Evolutionary conservation across 1,284 basidiomycete species (phyloP).

Genomic region (Apiotrichum gracile): DNA sequence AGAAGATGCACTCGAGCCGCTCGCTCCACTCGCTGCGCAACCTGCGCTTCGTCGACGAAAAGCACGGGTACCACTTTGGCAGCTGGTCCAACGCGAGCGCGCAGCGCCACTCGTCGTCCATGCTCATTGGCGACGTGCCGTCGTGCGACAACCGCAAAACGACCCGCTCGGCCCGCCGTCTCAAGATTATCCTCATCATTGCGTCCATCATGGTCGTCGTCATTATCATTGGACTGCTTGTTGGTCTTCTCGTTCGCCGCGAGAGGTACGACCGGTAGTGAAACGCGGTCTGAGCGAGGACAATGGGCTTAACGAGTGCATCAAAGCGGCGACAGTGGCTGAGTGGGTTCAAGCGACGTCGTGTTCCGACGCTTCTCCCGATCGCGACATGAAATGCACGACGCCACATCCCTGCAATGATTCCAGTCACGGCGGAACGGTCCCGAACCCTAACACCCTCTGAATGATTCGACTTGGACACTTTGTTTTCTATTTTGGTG

Average conservation of each 20-base stretch:
- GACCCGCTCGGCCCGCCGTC: neutral
- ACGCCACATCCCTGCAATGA: no score
- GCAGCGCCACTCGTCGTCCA: conserved; percentile 3
- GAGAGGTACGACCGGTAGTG: neutral
- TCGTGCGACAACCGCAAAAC: conserved; percentile 3
- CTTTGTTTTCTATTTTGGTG: no score
- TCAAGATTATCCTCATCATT: conserved; percentile 6
- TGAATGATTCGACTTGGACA: no score
- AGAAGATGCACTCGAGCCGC: neutral
- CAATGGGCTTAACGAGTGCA: no score
- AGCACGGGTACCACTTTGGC: conserved; percentile 2
- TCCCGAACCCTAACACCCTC: no score
- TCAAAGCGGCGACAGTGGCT: no score
- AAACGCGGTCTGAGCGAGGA: no score
- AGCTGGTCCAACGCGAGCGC: conserved; percentile 6
- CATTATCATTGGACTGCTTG: conserved; percentile 26
- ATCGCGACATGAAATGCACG: no score
- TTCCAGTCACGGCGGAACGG: no score
- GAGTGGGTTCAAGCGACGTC: no score
- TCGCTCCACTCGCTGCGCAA: conserved; percentile 5
- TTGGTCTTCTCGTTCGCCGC: conserved; percentile 19
- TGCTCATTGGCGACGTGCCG: conserved; percentile 12
- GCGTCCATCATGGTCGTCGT: conserved; percentile 15
- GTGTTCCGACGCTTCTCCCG: no score
- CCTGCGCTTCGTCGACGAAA: conserved; percentile 5